phyloP scores from a whole-genome alignment of 768 basidiomycete species.

The Cytidiella melzeri region DNA sequence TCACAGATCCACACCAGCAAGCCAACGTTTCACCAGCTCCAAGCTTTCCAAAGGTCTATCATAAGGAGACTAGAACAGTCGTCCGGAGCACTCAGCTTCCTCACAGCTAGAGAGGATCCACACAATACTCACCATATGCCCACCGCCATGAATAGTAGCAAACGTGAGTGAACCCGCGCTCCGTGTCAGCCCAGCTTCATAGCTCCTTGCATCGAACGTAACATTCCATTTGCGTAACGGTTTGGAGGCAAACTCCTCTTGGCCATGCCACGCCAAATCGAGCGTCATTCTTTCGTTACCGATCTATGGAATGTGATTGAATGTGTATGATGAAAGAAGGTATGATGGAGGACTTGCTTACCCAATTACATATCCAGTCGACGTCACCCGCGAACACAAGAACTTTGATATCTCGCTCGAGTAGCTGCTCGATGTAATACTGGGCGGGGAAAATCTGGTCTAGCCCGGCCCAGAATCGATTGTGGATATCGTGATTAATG shows the following conservation, averaged over 20 bases:
- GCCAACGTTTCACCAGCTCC: constrained; percentile 44
- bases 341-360: constrained; percentile 16
- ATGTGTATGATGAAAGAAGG: neutral
- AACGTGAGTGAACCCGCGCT: constrained; percentile 55
- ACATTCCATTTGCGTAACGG: constrained; percentile 49
- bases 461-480: constrained; percentile 40
- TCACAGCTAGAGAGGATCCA: no score
- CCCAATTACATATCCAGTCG: constrained; percentile 56
- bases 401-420: constrained; percentile 48
- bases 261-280: constrained; percentile 51
- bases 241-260: constrained; percentile 36
- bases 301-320: constrained; percentile 22
- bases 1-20: constrained; percentile 24
- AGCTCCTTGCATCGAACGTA: constrained; percentile 26
- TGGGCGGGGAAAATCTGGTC: constrained; percentile 33
- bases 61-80: constrained; percentile 43
- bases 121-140: constrained; percentile 52
- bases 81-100: neutral
- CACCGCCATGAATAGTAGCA: constrained; percentile 55
- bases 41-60: constrained; percentile 55
- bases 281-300: constrained; percentile 60
- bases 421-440: constrained; percentile 42
- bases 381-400: constrained; percentile 51
- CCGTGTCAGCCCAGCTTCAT: constrained; percentile 46
- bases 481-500: constrained; percentile 57